Evolutionary conservation across 2,329 filamentous ascomycete genomes (phyloP), one percentile per base, ranked within the genome.

Genomic region (Scedosporium boydii): DNA sequence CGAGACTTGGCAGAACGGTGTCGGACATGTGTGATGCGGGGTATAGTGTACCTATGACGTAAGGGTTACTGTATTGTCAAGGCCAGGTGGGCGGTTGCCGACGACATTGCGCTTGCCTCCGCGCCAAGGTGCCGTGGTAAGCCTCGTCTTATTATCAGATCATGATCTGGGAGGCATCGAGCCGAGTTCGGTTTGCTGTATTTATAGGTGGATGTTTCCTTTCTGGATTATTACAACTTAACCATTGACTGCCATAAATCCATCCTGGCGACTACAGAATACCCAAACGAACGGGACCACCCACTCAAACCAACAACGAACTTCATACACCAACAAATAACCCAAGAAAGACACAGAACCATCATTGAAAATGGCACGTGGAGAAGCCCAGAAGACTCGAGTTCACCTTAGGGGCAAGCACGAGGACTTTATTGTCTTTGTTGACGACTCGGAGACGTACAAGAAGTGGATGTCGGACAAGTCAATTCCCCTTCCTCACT

Each of bases 391-490:
- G 65, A 83, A 87, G 75, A 82, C 81, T 78, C 96, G 95, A 80
- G 83, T 96, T 77, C 88, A 93, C 84, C 92, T 85, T 87, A 90
- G 92, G 83, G 91, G 91, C 77, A 67, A 72, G 63, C 73, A 76
- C 38, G 82, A 86, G 42, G 82, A 86, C 73, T 86, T 82, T 70
- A 70, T 86, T 71, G 73, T 86, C 73, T 85, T 86, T 68, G 72
- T 86, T 59, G 83, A 86, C 66, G 82, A 84, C 67, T 67, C 74
- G 62, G 77, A 89, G 64, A 80, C 82, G 58, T 86, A 91, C 70
- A 80, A 90, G 76, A 87, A 93, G 75, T 98, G 93, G 93, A 86
- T 87, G 80, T 78, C 73, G 4, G 93, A 98, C 80, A 87, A 85
- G 72, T 87, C 83, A 34, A 79, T 95, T 34, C 89, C 95, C 44